Evolutionary conservation across 148 eudicot genomes (phyloP).

Genomic region (Rhododendron griersonianum): DNA sequence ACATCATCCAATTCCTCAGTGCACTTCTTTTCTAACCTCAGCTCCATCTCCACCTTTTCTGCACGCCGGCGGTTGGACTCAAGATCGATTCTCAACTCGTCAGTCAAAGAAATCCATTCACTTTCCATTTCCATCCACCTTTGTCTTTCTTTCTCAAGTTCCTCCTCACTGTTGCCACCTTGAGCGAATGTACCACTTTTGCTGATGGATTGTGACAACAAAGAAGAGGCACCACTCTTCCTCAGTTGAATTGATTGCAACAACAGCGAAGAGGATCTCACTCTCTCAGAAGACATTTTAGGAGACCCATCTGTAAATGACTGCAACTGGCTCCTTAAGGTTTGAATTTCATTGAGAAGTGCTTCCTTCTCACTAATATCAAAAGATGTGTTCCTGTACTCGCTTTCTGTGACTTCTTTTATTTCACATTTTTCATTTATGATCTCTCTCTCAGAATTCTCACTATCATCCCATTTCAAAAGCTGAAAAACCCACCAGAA

Average conservation of each 20-base stretch:
- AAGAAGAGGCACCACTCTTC: conserved; percentile 45
- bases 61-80: conserved; percentile 62
- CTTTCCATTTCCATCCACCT: conserved; percentile 99
- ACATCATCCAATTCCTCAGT: conserved; percentile 89
- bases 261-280: conserved; percentile 74
- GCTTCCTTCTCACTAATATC: conserved; percentile 69
- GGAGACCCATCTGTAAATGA: conserved; percentile 39
- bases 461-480: conserved; percentile 30
- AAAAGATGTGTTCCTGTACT: conserved; percentile 24
- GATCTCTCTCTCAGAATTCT: conserved; percentile 44
- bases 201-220: conserved; percentile 64
- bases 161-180: conserved; percentile 46
- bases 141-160: conserved; percentile 74
- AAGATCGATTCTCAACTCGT: conserved; percentile 81
- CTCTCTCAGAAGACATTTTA: conserved; percentile 51
- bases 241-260: conserved; percentile 70
- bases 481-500: conserved; percentile 19
- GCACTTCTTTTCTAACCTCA: conserved; percentile 63
- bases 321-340: conserved; percentile 53
- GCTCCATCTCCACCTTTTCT: conserved; percentile 65
- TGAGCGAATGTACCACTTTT: conserved; percentile 49
- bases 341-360: conserved; percentile 73
- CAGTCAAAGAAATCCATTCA: conserved; percentile 94
- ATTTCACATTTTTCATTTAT: conserved; percentile 56
- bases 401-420: conserved; percentile 27